phyloP scores from a whole-genome alignment of 2,329 filamentous ascomycete genomes.

The Fusarium burgessii region DNA sequence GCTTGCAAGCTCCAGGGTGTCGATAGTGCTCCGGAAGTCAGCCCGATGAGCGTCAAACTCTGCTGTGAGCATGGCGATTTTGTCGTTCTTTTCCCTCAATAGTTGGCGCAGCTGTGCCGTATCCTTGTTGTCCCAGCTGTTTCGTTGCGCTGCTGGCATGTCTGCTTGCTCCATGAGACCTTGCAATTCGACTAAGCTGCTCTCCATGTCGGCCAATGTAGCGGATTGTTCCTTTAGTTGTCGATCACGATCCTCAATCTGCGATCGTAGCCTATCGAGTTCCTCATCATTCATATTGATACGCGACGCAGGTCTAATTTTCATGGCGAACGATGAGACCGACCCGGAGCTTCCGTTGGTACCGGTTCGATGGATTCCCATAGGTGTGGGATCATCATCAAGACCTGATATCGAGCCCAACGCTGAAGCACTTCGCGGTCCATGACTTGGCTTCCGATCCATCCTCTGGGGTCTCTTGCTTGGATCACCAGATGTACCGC shows the following conservation, averaged over 20 bases:
- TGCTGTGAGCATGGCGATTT: slow-evolving; percentile 89
- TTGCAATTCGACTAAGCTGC: slow-evolving; percentile 81
- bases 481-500: slow-evolving; percentile 71
- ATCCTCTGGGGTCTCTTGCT: slow-evolving; percentile 64
- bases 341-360: slow-evolving; percentile 67
- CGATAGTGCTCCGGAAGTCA: slow-evolving; percentile 96
- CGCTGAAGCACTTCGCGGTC: slow-evolving; percentile 70
- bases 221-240: slow-evolving; percentile 90
- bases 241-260: slow-evolving; percentile 85
- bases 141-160: slow-evolving; percentile 55
- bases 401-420: slow-evolving; percentile 64
- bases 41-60: slow-evolving; percentile 96
- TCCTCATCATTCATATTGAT: slow-evolving; percentile 74
- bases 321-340: slow-evolving; percentile 65
- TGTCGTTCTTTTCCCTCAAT: slow-evolving; percentile 95
- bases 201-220: slow-evolving; percentile 90
- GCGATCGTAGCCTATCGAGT: slow-evolving; percentile 75
- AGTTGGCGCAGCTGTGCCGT: slow-evolving; percentile 81
- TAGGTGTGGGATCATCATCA: slow-evolving; percentile 69
- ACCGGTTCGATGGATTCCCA: slow-evolving; percentile 63
- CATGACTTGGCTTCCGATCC: slow-evolving; percentile 64
- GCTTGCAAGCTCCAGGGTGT: slow-evolving; percentile 94
- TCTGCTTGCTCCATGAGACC: slow-evolving; percentile 73
- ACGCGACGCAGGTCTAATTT: slow-evolving; percentile 65
- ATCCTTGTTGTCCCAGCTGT: slow-evolving; percentile 76